Base-by-base conservation (phyloP, 2,329 filamentous ascomycete species). In the Cladosporium sp. region DNA sequence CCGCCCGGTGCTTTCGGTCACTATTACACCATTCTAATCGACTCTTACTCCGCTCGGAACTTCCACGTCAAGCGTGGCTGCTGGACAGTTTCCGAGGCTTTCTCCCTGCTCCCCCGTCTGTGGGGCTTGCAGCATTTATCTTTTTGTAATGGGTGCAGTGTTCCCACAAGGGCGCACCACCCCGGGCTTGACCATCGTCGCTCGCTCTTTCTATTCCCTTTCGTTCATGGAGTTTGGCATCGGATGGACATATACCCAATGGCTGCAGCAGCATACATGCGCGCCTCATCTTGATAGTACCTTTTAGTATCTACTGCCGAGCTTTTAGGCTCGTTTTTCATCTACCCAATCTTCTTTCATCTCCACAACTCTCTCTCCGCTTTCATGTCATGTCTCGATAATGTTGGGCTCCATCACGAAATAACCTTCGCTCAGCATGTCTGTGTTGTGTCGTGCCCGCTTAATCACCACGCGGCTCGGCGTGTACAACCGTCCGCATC, bases 211-310 rank as follows among this genome's bases (percentile, higher is more conserved):
- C 19, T 38, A 14, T 50, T 28, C 37, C 37, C 9, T 42, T 49
- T 49, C 37, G 41, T 37, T 43, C 31, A 11, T 35, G 48, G 48
- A 50, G 48, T 50, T 37, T 5, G 38, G 48, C n/a, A 50, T 14
- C 33, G 48, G 48, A 50, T 35, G 48, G 40, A 43, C 31, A 50
- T 28, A 50, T 50, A 50, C 38, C 48, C 48, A 50, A 31, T 7
- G 48, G 48, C 48, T 43, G 48, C 48, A 43, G 34, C 34, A 37
- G 48, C 48, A 50, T 13, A 43, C 13, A 31, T 22, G 48, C 48
- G 48, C 48, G 48, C 48, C 48, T 43, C 32, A 43, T 43, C 43
- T 43, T 43, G 32, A 43, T 50, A 50, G 48, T 43, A 43, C 14
- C 16, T 37, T 41, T 34, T 43, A 37, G 40, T 50, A 43, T 43